Evolutionary conservation across 2,329 filamentous ascomycete species (phyloP), one percentile per base, ranked within the genome.

Genomic region (Exophiala sp.): DNA sequence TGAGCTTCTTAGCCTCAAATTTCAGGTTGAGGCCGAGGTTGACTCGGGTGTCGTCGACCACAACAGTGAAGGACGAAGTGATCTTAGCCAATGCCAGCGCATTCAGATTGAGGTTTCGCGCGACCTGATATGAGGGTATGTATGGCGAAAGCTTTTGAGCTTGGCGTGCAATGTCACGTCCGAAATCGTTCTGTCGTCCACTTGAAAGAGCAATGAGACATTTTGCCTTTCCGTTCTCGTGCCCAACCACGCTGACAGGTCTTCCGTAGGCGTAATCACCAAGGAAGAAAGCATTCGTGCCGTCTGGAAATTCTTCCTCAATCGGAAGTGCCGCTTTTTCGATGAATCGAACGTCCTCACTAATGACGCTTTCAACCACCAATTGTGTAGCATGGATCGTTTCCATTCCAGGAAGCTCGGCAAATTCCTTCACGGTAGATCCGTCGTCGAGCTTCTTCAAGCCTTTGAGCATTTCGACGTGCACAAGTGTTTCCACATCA

Each of bases 1-100:
- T 99, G 63, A 91, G 81, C 72, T 96, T 96, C 73, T 89, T 92
- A 2, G 84, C 89, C 69, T 99, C 94, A 56, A 99, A 99, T 70
- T 99, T 99, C 62, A 99, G 79, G 66, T 99, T 99, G 57, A 99
- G 78, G 0, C 94, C 94, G 20, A 99, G 76, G 65, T 99, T 99
- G 58, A 96, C 80, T 64, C 89, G 88, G 54, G 91, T 77, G 21
- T 88, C 90, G 53, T 89, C 89, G 3, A 92, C 84, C 14, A 84
- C 83, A 53, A 99, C 88, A 50, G 86, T 88, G 70, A 95, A 97
- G 0, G 92, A 91, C 1, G 94, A 95, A 0, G 94, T 97, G 65
- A 99, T 88, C 78, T 96, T 99, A 71, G 91, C 95, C 32, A 99
- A 77, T 2, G 94, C 88, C 46, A 99, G 78, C 6, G 91, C 87